These are phyloP conservation scores for Yarrowia hollandica DNA, from an alignment of 805 yeast genomes.

Conservation along the genomic window DNA sequence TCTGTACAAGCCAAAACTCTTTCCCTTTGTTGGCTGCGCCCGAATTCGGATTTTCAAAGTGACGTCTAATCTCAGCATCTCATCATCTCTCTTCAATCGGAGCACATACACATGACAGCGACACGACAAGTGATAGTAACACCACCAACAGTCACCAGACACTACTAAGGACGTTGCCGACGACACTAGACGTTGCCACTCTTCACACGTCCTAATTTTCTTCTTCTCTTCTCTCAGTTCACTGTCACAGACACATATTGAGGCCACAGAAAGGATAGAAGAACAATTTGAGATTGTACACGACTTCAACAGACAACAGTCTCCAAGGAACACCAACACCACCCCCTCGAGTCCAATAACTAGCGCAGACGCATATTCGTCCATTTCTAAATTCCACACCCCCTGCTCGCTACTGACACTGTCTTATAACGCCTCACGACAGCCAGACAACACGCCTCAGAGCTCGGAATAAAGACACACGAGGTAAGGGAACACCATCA, in stretches of 20 bases:
- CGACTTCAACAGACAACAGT: too few relatives aligned
- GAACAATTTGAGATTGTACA: not conserved
- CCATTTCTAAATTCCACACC: not conserved
- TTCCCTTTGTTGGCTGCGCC: slow-evolving; percentile 28
- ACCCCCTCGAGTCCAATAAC: not conserved
- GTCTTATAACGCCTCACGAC: slow-evolving; percentile 9
- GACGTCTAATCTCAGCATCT: slow-evolving; percentile 18
- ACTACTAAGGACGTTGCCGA: not conserved
- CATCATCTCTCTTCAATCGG: not conserved
- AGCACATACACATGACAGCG: not conserved
- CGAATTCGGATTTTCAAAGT: slow-evolving; percentile 16
- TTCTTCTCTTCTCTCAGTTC: not conserved
- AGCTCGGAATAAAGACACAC: not conserved
- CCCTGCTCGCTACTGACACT: not conserved
- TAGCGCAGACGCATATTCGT: not conserved
- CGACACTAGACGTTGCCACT: slow-evolving; percentile 1
- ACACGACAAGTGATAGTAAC: not conserved
- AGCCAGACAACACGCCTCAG: not conserved
- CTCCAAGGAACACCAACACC: not conserved
- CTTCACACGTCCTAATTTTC: not conserved
- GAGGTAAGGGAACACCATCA: not conserved
- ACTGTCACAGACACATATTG: not conserved
- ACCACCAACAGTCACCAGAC: not conserved
- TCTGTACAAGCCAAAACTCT: slow-evolving; percentile 22
- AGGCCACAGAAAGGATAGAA: not conserved